Evolutionary conservation across 805 yeast species (phyloP).

Genomic region (Starmerella lactis-condensi): DNA sequence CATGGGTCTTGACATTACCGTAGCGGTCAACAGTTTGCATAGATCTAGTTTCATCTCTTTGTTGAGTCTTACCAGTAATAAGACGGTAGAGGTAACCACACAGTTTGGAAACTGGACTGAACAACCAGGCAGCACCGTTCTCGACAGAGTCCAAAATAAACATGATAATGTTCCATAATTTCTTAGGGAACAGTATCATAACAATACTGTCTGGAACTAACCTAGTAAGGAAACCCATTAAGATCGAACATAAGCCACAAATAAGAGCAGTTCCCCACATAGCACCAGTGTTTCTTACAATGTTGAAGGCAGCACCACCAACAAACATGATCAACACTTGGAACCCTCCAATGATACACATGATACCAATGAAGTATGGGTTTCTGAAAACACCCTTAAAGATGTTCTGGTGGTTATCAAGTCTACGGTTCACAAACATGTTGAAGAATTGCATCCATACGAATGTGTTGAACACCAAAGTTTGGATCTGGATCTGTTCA

Average conservation of each 20-base stretch:
- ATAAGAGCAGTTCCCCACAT: slow-evolving; percentile 81
- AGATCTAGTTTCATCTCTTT: slow-evolving; percentile 9
- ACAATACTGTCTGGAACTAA: slow-evolving; percentile 69
- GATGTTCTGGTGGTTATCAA: slow-evolving; percentile 72
- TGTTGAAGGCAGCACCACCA: slow-evolving; percentile 89
- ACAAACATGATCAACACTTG: slow-evolving; percentile 86
- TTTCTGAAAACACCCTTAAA: slow-evolving; percentile 67
- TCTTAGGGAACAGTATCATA: slow-evolving; percentile 43
- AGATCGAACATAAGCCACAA: slow-evolving; percentile 66
- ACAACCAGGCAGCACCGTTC: slow-evolving; percentile 17
- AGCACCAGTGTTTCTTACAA: slow-evolving; percentile 57
- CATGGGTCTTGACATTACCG: too few species aligned
- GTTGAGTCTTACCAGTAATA: slow-evolving; percentile 11
- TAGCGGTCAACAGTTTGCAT: neutral
- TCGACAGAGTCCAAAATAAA: slow-evolving; percentile 10
- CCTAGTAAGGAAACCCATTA: slow-evolving; percentile 60
- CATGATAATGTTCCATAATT: slow-evolving; percentile 26
- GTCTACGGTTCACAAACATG: slow-evolving; percentile 70
- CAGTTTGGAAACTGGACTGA: slow-evolving; percentile 13
- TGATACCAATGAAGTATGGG: slow-evolving; percentile 59
- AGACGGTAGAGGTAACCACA: slow-evolving; percentile 10
- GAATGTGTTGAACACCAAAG: slow-evolving; percentile 86
- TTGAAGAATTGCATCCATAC: slow-evolving; percentile 97
- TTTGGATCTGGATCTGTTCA: slow-evolving; percentile 37
- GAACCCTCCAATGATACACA: slow-evolving; percentile 55